Evolutionary conservation across 768 basidiomycete genomes (phyloP).

Genomic region (Lactifluus pinguis): DNA sequence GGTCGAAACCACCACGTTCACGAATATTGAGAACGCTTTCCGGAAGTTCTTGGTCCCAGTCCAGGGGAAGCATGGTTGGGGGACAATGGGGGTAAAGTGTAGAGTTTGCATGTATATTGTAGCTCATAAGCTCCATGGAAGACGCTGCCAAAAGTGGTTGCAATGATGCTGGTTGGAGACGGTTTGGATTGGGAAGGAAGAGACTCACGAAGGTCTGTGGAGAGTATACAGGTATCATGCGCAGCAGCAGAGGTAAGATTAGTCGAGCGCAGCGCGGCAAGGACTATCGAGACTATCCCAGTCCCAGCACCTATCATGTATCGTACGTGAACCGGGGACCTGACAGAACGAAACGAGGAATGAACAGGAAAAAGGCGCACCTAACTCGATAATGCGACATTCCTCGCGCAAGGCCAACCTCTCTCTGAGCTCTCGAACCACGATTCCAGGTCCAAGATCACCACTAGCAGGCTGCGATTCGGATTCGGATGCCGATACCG

Average conservation of each 20-base stretch:
- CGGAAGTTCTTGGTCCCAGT: conserved; percentile 68
- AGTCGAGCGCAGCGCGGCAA: conserved; percentile 48
- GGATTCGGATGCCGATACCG: not conserved
- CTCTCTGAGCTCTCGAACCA: conserved; percentile 24
- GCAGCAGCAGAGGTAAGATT: conserved; percentile 14
- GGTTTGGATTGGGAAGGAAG: conserved; percentile 2
- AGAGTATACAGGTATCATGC: conserved; percentile 3
- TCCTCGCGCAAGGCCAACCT: conserved; percentile 33
- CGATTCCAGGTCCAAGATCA: not conserved
- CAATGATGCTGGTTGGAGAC: not conserved
- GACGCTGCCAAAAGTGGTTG: conserved; percentile 39
- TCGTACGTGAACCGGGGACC: too few species aligned
- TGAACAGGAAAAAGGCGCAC: conserved; percentile 30
- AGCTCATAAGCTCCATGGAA: conserved; percentile 68
- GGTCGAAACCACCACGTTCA: conserved; percentile 36
- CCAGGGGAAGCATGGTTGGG: conserved; percentile 38
- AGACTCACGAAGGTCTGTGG: conserved; percentile 21
- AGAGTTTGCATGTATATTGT: conserved; percentile 50
- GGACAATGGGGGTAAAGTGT: conserved; percentile 25
- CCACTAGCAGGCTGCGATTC: not conserved
- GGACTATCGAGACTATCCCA: conserved; percentile 64
- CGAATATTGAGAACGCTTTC: conserved; percentile 31
- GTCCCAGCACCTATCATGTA: conserved; percentile 62
- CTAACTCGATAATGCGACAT: conserved; percentile 58
- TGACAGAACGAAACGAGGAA: not conserved